A percentile compares a stretch with the other conserved stretches of the same genome.
phyloP scores from a whole-genome alignment of 192 early-diverging fungal species.

The Umbelopsis sp. region DNA sequence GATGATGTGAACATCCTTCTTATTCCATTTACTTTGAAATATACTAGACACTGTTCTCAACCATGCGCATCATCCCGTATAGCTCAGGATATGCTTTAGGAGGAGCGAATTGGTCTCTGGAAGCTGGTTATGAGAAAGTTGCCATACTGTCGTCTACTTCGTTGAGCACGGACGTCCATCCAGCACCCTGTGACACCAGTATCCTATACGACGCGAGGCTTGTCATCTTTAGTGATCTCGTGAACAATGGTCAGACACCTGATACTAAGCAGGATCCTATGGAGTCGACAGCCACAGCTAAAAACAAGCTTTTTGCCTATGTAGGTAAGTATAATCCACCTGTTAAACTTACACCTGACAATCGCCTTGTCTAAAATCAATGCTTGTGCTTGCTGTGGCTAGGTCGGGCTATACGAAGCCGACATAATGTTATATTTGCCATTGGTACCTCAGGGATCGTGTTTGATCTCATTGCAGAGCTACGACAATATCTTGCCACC shows the following conservation, averaged over 20 bases:
- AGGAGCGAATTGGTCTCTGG: slow-evolving; percentile 73
- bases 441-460: slow-evolving; percentile 70
- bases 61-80: slow-evolving; percentile 52
- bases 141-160: slow-evolving; percentile 53
- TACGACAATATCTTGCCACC: slow-evolving; percentile 56
- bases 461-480: slow-evolving; percentile 72
- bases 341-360: background rate
- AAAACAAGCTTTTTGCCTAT: slow-evolving; percentile 42
- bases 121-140: slow-evolving; percentile 60
- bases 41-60: slow-evolving; percentile 21
- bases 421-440: slow-evolving; percentile 73
- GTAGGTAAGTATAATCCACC: slow-evolving; percentile 34
- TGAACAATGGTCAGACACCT: slow-evolving; percentile 26
- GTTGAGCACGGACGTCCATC: slow-evolving; percentile 47
- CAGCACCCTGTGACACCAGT: slow-evolving; percentile 48
- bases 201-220: slow-evolving; percentile 48
- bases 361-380: background rate
- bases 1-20: too few relatives aligned
- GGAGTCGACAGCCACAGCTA: background rate
- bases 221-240: slow-evolving; percentile 47
- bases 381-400: background rate
- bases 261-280: background rate
- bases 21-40: background rate
- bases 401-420: slow-evolving; percentile 40
- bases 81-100: slow-evolving; percentile 79